Conservation (phyloP, 345 rosid species). For the Heritiera fomes region DNA sequence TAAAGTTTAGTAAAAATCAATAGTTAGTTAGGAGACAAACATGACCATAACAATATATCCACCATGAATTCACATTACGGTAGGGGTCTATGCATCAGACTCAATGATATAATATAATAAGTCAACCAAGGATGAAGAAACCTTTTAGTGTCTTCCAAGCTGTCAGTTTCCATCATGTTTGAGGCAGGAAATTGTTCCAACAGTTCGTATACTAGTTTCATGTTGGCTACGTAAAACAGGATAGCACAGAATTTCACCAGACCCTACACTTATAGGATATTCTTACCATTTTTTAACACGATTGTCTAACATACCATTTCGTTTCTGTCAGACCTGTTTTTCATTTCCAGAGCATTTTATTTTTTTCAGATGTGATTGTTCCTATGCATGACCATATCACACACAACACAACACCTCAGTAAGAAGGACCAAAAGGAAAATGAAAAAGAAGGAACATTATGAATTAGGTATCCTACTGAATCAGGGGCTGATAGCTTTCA, state of each 20-base stretch:
- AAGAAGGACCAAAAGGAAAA: not conserved
- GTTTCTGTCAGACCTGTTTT: constrained; percentile 11
- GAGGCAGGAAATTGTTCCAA: constrained; percentile 25
- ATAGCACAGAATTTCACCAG: constrained; percentile 25
- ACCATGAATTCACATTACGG: constrained; percentile 9
- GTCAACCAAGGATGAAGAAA: constrained; percentile 29
- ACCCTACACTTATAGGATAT: constrained; percentile 21
- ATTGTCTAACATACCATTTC: constrained; percentile 28
- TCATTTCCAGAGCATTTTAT: constrained; percentile 11
- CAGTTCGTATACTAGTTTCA: constrained; percentile 30
- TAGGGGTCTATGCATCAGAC: constrained; percentile 18
- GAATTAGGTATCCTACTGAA: not conserved
- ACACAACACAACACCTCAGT: not conserved
- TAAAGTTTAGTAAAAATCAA: constrained; percentile 11
- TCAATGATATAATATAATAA: constrained; percentile 27
- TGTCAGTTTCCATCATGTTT: constrained; percentile 28
- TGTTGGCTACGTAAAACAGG: constrained; percentile 31
- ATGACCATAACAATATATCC: constrained; percentile 25
- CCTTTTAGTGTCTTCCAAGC: constrained; percentile 29
- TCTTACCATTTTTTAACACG: not conserved
- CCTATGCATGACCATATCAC: constrained; percentile 3
- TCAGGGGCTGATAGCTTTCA: constrained; percentile 1
- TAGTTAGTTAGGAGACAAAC: constrained; percentile 19
- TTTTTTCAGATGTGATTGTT: constrained; percentile 7
- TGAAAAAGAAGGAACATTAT: not conserved